Evolutionary conservation across 108 stramenopile genomes (phyloP).

Genomic region (Cyclotella sp.): DNA sequence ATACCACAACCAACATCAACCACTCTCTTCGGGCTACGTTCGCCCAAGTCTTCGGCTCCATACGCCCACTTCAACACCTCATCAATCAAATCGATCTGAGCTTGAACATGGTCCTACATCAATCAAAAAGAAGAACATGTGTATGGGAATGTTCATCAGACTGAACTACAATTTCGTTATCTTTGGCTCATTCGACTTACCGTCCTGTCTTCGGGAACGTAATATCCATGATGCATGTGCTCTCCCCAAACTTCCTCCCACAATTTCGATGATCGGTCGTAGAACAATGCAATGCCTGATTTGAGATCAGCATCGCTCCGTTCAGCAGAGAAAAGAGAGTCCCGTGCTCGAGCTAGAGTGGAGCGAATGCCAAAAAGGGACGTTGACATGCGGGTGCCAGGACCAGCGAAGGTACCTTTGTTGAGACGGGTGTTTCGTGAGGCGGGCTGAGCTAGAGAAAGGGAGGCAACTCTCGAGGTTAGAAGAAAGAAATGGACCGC

Average conservation of each 20-base stretch:
- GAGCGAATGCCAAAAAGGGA: constrained; percentile 49
- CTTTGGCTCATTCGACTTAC: not conserved
- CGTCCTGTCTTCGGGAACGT: constrained; percentile 78
- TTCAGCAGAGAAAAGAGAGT: constrained; percentile 71
- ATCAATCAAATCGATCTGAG: constrained; percentile 94
- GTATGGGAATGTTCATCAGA: not conserved
- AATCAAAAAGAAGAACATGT: not conserved
- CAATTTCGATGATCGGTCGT: constrained; percentile 89
- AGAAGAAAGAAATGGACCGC: constrained; percentile 6
- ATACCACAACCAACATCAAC: constrained; percentile 97
- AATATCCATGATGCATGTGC: constrained; percentile 93
- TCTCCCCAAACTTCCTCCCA: constrained; percentile 97
- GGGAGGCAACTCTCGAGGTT: not conserved
- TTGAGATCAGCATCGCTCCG: constrained; percentile 89
- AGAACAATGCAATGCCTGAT: constrained; percentile 95
- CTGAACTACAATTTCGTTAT: not conserved
- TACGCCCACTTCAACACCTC: constrained; percentile 89
- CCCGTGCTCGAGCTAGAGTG: constrained; percentile 55
- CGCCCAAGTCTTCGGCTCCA: constrained; percentile 41
- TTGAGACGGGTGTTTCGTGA: not conserved
- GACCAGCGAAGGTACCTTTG: not conserved
- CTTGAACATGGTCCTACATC: constrained; percentile 69
- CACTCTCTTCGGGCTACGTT: constrained; percentile 27
- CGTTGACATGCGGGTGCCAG: not conserved
- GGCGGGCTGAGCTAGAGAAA: constrained; percentile 4